Evolutionary conservation across 129 eudicot species (phyloP).

Genomic region (Chrysanthemum lavandulifolium): DNA sequence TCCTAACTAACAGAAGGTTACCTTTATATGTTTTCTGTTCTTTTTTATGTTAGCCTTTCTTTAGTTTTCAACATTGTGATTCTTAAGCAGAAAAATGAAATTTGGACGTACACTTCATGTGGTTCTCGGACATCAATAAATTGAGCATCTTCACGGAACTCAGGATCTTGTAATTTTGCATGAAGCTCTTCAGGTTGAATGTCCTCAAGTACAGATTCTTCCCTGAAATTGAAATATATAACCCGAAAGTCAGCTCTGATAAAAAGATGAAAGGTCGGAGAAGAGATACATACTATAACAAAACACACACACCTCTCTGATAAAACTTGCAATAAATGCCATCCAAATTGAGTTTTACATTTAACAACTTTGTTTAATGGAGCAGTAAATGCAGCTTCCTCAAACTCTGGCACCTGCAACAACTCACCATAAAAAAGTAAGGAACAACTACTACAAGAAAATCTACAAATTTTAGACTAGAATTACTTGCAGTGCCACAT

Average conservation of each 20-base stretch:
- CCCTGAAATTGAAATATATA: conserved; percentile 46
- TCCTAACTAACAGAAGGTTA: too few species aligned
- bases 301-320: conserved; percentile 65
- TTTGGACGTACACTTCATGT: conserved; percentile 78
- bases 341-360: conserved; percentile 94
- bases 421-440: conserved; percentile 15
- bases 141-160: conserved; percentile 72
- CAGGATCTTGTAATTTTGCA: conserved; percentile 76
- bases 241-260: conserved; percentile 14
- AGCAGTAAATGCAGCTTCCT: conserved; percentile 94
- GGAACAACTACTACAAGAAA: neutral
- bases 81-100: conserved; percentile 6
- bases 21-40: too few species aligned
- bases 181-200: conserved; percentile 85
- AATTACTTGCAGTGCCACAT: conserved; percentile 9
- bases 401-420: conserved; percentile 92
- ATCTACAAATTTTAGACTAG: neutral
- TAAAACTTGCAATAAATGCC: conserved; percentile 93
- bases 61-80: neutral
- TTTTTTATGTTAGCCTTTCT: too few species aligned
- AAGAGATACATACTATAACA: neutral
- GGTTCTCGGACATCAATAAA: conserved; percentile 95
- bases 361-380: conserved; percentile 69
- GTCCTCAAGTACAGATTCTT: conserved; percentile 63
- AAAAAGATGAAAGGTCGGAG: neutral